phyloP scores from a whole-genome alignment of 129 eudicot genomes.

The Logfia minima region DNA sequence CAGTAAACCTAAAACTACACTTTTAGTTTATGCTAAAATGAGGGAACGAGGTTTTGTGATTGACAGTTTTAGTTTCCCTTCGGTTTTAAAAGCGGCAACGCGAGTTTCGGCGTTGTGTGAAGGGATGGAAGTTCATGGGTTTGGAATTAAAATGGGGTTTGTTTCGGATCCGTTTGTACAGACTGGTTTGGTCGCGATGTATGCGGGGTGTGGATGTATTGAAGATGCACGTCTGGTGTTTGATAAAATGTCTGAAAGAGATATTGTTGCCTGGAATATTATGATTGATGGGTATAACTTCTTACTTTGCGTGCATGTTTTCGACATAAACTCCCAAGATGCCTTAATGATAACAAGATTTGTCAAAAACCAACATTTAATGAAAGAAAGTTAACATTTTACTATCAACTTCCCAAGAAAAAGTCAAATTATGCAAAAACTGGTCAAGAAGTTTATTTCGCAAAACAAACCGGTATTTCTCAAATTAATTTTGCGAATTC shows the following conservation, averaged over 20 bases:
- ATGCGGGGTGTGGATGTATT: conserved; percentile 53
- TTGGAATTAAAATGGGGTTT: conserved; percentile 57
- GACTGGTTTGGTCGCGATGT: conserved; percentile 71
- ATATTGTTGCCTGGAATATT: conserved; percentile 68
- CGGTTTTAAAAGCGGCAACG: conserved; percentile 56
- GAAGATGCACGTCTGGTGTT: conserved; percentile 62
- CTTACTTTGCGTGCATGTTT: not conserved
- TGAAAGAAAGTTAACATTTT: no score
- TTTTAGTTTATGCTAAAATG: conserved; percentile 44
- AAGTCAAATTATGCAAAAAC: no score
- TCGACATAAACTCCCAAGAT: no score
- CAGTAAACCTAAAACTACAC: conserved; percentile 41
- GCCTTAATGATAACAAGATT: not conserved
- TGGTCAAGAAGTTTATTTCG: no score
- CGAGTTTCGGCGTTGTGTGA: conserved; percentile 40
- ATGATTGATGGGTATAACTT: conserved; percentile 65
- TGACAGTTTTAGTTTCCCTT: conserved; percentile 58
- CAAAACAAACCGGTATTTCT: no score
- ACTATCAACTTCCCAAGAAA: no score
- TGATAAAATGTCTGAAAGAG: conserved; percentile 69
- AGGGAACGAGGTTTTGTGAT: conserved; percentile 40
- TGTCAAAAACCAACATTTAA: not conserved
- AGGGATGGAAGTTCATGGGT: conserved; percentile 70
- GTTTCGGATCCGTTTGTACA: conserved; percentile 66
- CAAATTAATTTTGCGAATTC: no score